Evolutionary conservation across 129 eudicot species (phyloP), one percentile per base, ranked within the genome.

Genomic region (Solidago caesia): DNA sequence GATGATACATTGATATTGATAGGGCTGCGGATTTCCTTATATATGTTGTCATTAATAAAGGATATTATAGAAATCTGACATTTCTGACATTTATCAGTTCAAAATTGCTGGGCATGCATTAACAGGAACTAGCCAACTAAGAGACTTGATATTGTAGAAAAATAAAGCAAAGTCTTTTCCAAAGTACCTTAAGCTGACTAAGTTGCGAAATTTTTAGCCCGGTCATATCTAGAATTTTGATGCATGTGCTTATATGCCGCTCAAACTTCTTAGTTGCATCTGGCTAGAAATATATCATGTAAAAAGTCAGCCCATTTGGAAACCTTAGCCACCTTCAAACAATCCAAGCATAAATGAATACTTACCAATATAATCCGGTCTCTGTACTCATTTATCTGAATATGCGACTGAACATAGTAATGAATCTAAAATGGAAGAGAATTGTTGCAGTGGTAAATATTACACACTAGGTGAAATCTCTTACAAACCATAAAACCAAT

Each of bases 351-450:
- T 45, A 73, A 33, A n/a, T 33, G 71, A 73, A 15, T 6, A 45
- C 89, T 81, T 70, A 95, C 99, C 87, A 86, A 55, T 81, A 95
- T 73, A 52, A 95, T 89, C 70, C 96, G 97, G 63, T 95, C 99
- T 82, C 99, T 77, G 75, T 89, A 95, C 71, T 95, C 97, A 73
- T 95, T 95, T 82, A 95, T 85, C 77, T 95, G 99, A 82, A 95
- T 91, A 79, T 95, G 99, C 39, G 99, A 95, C 80, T 95, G 99
- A 71, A 95, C 85, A 80, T 95, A 95, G 89, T 84, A 89, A 81
- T 95, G 88, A 79, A 88, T 80, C 99, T 95, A 82, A 47, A 69
- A 85, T 26, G 44, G 45, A 66, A 81, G 57, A 56, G 4, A 16
- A 49, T 1, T n/a, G n/a, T 29, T 45, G 21, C 4, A 72, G 47